These are phyloP conservation scores for Phialemonium atrogriseum DNA, from an alignment of 2,329 filamentous ascomycete species.

Conservation along the genomic window DNA sequence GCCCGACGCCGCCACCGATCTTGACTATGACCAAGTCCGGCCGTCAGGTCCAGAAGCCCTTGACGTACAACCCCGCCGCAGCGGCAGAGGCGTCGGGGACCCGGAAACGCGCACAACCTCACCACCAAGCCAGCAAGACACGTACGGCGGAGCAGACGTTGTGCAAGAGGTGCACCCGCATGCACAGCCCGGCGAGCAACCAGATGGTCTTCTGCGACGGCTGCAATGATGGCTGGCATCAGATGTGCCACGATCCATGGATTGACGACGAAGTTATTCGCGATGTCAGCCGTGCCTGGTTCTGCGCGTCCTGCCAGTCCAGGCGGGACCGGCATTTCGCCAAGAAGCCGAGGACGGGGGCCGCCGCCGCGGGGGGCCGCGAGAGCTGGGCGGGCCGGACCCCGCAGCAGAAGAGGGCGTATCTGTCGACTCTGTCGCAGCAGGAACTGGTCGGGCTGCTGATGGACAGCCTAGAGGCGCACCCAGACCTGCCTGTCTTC, in stretches of 20 bases:
- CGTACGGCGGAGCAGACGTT: conserved; percentile 52
- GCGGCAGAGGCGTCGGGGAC: conserved; percentile 27
- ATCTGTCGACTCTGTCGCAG: conserved; percentile 53
- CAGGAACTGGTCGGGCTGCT: conserved; percentile 56
- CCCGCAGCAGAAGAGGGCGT: conserved; percentile 46
- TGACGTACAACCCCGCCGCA: conserved; percentile 51
- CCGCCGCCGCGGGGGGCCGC: conserved; percentile 1
- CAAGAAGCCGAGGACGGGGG: conserved; percentile 9
- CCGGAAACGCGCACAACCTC: conserved; percentile 30
- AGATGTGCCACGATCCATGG: conserved; percentile 69
- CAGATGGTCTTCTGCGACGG: conserved; percentile 71
- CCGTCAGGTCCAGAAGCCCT: conserved; percentile 59
- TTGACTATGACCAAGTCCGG: conserved; percentile 73
- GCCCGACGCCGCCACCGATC: conserved; percentile 27
- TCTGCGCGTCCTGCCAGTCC: conserved; percentile 53
- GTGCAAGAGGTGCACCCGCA: conserved; percentile 65
- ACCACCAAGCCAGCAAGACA: conserved; percentile 40
- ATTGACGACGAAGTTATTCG: conserved; percentile 63
- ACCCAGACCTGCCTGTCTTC: conserved; percentile 62
- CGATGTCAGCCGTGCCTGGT: conserved; percentile 62
- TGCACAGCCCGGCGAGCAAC: conserved; percentile 64
- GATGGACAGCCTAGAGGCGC: conserved; percentile 49
- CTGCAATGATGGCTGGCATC: conserved; percentile 74
- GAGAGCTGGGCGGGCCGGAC: conserved; percentile 31
- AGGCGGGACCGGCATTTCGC: conserved; percentile 34